phyloP scores from a whole-genome alignment of 257 asterid species.

The Rauvolfia tetraphylla region DNA sequence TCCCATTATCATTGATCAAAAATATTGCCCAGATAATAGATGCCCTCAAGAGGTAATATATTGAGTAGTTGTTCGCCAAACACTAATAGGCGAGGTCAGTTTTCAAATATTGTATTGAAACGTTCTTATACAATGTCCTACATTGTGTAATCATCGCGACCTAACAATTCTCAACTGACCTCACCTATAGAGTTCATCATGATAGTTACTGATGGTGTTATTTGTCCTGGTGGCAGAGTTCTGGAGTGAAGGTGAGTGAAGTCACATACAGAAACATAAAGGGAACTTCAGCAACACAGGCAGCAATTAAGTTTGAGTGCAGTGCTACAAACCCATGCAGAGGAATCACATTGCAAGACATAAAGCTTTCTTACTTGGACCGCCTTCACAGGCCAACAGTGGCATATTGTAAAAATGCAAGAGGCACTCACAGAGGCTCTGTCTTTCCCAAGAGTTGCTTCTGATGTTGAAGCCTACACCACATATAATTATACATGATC shows the following conservation, averaged over 20 bases:
- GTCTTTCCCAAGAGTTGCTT: slow-evolving; percentile 61
- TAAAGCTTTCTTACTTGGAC: slow-evolving; percentile 33
- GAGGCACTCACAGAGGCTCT: slow-evolving; percentile 23
- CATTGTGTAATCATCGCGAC: no score
- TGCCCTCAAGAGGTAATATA: slow-evolving; percentile 65
- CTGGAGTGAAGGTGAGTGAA: slow-evolving; percentile 60
- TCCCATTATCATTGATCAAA: slow-evolving; percentile 49
- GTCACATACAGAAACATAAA: slow-evolving; percentile 50
- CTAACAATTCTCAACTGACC: no score
- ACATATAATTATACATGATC: no score
- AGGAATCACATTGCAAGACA: slow-evolving; percentile 52
- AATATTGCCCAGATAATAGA: slow-evolving; percentile 48
- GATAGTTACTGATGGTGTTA: no score
- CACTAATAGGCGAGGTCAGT: no score
- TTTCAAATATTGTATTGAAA: no score
- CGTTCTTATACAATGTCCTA: no score
- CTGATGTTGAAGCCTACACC: slow-evolving; percentile 1
- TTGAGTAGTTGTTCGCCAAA: no score
- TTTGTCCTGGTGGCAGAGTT: slow-evolving; percentile 30
- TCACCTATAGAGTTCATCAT: no score
- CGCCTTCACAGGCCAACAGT: background rate
- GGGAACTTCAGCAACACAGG: slow-evolving; percentile 71
- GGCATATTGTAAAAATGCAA: slow-evolving; percentile 3
- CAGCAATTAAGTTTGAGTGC: slow-evolving; percentile 60
- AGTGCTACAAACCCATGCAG: slow-evolving; percentile 52